These are phyloP conservation scores for Tardiomyces depauwii DNA, from an alignment of 1,139 yeast species.

Conservation along the genomic window DNA sequence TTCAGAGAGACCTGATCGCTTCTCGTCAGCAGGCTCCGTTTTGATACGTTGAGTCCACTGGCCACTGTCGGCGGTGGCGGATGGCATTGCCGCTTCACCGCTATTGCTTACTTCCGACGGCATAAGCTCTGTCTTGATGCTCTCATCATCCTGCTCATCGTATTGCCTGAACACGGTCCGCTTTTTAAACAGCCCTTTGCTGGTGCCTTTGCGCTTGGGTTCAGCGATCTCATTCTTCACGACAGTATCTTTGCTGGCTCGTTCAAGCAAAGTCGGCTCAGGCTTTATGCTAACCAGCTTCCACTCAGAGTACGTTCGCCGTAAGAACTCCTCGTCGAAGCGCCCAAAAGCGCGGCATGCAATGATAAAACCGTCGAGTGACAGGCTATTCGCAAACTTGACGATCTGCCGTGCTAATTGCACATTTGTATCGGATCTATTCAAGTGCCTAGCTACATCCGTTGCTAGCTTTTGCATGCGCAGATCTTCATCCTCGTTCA, in stretches of 20 bases:
- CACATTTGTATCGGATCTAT: constrained; percentile 13
- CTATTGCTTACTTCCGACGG: background rate
- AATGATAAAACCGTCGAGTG: constrained; percentile 11
- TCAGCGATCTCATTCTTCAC: background rate
- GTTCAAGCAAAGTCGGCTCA: background rate
- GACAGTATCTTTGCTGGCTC: background rate
- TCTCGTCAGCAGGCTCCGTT: too few relatives aligned
- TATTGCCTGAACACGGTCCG: background rate
- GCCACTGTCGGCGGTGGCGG: too few relatives aligned
- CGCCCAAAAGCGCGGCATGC: constrained; percentile 22
- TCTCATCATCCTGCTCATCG: constrained; percentile 2
- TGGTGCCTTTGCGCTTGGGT: background rate
- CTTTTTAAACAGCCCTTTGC: background rate
- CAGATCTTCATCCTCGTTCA: background rate
- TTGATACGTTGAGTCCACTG: too few relatives aligned
- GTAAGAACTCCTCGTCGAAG: constrained; percentile 17
- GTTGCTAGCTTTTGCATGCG: constrained; percentile 7
- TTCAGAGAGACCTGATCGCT: constrained; percentile 2
- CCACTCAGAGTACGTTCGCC: constrained; percentile 10
- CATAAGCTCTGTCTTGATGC: background rate
- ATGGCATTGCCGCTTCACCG: too few relatives aligned
- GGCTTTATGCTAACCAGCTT: background rate
- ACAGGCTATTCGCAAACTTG: background rate
- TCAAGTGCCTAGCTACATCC: constrained; percentile 18
- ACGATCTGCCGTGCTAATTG: constrained; percentile 10